A percentile compares a stretch with the other conserved stretches of the same genome.
These are phyloP conservation scores for Termitomyces eurrhizus DNA, from an alignment of 768 basidiomycete genomes.

Conservation along the genomic window DNA sequence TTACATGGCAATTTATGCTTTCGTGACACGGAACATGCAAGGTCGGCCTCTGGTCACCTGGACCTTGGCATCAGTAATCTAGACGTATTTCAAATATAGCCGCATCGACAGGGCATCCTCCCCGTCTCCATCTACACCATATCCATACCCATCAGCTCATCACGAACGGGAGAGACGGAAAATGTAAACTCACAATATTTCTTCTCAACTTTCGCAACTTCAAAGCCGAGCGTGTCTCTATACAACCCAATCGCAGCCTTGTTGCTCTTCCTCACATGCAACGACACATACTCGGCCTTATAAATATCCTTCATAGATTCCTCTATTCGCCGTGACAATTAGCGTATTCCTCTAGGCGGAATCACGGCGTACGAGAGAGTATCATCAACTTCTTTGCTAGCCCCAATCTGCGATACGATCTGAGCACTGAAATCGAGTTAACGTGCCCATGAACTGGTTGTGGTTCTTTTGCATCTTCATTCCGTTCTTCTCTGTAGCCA, in stretches of 20 bases:
- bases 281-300: conserved; percentile 75
- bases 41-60: background rate
- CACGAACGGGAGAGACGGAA: background rate
- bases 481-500: conserved; percentile 49
- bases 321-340: conserved; percentile 46
- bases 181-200: conserved; percentile 71
- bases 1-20: background rate
- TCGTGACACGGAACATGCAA: background rate
- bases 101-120: conserved; percentile 6
- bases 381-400: conserved; percentile 93
- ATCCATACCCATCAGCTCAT: background rate
- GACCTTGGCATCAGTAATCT: background rate
- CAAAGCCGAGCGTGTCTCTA: conserved; percentile 86
- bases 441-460: conserved; percentile 75
- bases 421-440: conserved; percentile 92
- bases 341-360: background rate
- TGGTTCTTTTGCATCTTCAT: conserved; percentile 32
- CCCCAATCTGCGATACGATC: conserved; percentile 87
- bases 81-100: background rate
- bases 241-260: conserved; percentile 88
- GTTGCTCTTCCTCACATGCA: conserved; percentile 96
- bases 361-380: conserved; percentile 68
- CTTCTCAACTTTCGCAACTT: conserved; percentile 80
- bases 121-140: conserved; percentile 1
- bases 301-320: conserved; percentile 91